Evolutionary conservation across 176 grass and related monocot species (phyloP).

Genomic region (Zea mays): Zm-B73-REFERENCE-NAM-5.0 NC_050096.1:7033001-7033500

Average conservation of each 20-base stretch:
- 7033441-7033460: too few relatives aligned
- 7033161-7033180: background rate
- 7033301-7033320: too few relatives aligned
- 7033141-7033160: slow-evolving; percentile 36
- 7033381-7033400: too few relatives aligned
- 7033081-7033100: slow-evolving; percentile 27
- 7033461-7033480: too few relatives aligned
- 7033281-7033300: too few relatives aligned
- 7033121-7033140: slow-evolving; percentile 20
- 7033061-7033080: slow-evolving; percentile 5
- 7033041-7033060: slow-evolving; percentile 34
- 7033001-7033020: background rate
- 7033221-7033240: slow-evolving; percentile 23
- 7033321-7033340: too few relatives aligned
- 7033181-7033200: background rate
- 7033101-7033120: slow-evolving; percentile 48
- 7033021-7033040: background rate
- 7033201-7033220: slow-evolving; percentile 21
- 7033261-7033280: background rate
- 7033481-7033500: too few relatives aligned
- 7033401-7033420: too few relatives aligned
- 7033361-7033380: too few relatives aligned
- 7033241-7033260: background rate
- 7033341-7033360: too few relatives aligned
- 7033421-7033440: too few relatives aligned